Conservation (phyloP, 1,284 basidiomycete species). For the Pascua sp. region DNA sequence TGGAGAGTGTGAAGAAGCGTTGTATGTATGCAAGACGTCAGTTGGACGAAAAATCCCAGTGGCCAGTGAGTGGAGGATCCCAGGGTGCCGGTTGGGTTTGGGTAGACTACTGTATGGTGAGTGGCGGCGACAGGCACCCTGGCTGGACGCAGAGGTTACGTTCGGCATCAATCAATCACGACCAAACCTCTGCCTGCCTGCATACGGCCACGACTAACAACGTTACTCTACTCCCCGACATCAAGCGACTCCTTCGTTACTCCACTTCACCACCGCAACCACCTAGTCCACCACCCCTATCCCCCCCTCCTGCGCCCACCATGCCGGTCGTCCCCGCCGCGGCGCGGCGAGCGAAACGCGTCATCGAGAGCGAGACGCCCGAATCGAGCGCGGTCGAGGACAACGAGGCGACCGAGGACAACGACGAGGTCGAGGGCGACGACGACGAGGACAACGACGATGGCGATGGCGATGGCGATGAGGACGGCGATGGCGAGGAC, state of each 20-base stretch:
- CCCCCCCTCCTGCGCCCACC: background rate
- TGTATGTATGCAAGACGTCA: background rate
- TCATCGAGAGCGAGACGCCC: constrained; percentile 19
- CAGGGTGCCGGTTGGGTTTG: no score
- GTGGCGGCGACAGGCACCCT: no score
- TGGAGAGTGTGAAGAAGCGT: constrained; percentile 1
- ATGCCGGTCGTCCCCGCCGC: constrained; percentile 20
- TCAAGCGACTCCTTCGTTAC: background rate
- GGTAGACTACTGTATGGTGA: no score
- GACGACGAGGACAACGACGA: constrained; percentile 13
- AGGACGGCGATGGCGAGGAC: constrained; percentile 6
- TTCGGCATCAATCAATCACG: background rate
- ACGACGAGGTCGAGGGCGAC: constrained; percentile 16
- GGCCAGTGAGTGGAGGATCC: background rate
- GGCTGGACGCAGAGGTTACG: no score
- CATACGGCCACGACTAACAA: background rate
- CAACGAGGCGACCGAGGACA: constrained; percentile 20
- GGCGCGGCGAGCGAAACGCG: constrained; percentile 22
- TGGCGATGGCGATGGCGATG: constrained; percentile 8
- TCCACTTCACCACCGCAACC: no score
- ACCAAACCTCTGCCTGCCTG: background rate
- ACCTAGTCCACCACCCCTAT: background rate
- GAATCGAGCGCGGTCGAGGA: constrained; percentile 9
- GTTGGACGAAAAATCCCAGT: constrained; percentile 4
- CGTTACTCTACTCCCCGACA: background rate